phyloP scores from a whole-genome alignment of 345 rosid genomes.

The Eucalyptus viminalis region DNA sequence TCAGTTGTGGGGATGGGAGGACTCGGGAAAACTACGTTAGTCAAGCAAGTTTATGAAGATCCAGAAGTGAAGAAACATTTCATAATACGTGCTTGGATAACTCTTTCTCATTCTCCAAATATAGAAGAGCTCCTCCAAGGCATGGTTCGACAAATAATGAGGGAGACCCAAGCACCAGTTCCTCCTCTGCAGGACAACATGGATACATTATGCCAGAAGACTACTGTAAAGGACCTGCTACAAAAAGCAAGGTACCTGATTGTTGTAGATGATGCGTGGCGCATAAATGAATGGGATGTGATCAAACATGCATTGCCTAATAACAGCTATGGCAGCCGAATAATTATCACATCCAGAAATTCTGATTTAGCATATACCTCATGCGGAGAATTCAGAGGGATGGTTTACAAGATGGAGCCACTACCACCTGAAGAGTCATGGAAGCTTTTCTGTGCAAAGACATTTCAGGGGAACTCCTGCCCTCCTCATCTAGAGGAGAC shows the following conservation, averaged over 20 bases:
- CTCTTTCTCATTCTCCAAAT: slow-evolving; percentile 5
- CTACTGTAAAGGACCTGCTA: not conserved
- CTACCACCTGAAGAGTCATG: no score
- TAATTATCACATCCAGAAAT: no score
- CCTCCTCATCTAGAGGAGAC: no score
- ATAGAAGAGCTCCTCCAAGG: slow-evolving; percentile 2
- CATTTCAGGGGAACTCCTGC: no score
- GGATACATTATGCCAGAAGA: not conserved
- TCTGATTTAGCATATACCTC: no score
- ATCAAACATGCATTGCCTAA: no score
- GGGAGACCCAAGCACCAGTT: not conserved
- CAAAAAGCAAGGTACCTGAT: slow-evolving; percentile 3
- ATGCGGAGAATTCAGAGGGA: no score
- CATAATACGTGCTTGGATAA: slow-evolving; percentile 10
- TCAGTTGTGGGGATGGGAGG: slow-evolving; percentile 30
- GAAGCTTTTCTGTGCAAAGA: no score
- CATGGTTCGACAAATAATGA: slow-evolving; percentile 3
- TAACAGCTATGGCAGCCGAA: no score
- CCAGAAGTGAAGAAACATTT: slow-evolving; percentile 6
- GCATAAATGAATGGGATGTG: no score
- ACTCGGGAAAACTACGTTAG: slow-evolving; percentile 29
- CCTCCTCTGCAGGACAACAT: slow-evolving; percentile 10
- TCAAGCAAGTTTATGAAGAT: slow-evolving; percentile 18
- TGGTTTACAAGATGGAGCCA: no score
- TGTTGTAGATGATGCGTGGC: no score